Conservation (phyloP, 129 eudicot genomes). For the Chrysanthemum makinoi region DNA sequence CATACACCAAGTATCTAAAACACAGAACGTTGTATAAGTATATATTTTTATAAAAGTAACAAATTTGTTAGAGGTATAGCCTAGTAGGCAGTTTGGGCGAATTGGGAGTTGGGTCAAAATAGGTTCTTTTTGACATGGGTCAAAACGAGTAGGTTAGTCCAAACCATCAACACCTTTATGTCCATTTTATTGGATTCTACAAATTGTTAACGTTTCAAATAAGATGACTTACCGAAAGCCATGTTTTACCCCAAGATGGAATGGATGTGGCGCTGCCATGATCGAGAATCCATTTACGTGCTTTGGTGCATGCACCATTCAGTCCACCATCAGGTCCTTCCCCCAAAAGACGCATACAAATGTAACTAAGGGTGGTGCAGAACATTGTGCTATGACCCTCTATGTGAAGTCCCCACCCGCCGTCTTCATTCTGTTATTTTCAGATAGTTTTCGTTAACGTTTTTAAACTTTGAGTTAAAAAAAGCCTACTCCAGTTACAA, state of each 20-base stretch:
- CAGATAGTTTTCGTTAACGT: background rate
- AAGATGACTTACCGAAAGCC: conserved; percentile 37
- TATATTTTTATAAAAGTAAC: too few relatives aligned
- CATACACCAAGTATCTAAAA: conserved; percentile 39
- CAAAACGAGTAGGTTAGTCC: too few relatives aligned
- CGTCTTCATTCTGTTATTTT: conserved; percentile 37
- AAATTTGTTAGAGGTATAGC: too few relatives aligned
- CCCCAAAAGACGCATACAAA: conserved; percentile 41
- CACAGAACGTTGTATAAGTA: background rate
- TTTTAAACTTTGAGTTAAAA: conserved; percentile 1
- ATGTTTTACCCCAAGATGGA: conserved; percentile 52
- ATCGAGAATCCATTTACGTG: conserved; percentile 49
- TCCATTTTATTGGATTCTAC: too few relatives aligned
- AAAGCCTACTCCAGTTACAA: background rate
- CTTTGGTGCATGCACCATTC: conserved; percentile 37
- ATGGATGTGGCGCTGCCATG: conserved; percentile 40
- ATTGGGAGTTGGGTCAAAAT: too few relatives aligned
- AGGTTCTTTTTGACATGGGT: too few relatives aligned
- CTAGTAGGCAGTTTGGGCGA: too few relatives aligned
- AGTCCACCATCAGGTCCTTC: conserved; percentile 43
- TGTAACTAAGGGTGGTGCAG: conserved; percentile 41
- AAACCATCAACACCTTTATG: too few relatives aligned
- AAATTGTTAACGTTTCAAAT: background rate
- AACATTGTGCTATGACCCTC: conserved; percentile 46
- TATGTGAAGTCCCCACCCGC: conserved; percentile 43